Conservation (phyloP, 768 basidiomycete genomes). For the Rubroboletus pulcherrimus region DNA sequence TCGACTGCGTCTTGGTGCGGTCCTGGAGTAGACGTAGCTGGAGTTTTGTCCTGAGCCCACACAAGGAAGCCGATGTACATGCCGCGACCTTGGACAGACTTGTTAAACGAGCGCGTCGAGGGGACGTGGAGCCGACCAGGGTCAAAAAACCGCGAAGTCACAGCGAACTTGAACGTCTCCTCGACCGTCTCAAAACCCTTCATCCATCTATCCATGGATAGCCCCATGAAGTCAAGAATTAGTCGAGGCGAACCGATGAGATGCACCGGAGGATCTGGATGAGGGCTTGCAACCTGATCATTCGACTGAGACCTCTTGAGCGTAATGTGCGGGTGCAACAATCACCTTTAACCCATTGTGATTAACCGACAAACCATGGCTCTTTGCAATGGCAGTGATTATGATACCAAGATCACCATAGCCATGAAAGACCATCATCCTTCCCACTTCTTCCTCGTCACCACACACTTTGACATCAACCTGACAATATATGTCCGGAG, state of each 20-base stretch:
- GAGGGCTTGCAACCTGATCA: slow-evolving; percentile 26
- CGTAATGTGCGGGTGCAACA: neutral
- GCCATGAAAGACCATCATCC: slow-evolving; percentile 52
- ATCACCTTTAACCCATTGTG: slow-evolving; percentile 57
- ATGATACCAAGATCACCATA: slow-evolving; percentile 77
- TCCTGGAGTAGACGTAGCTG: slow-evolving; percentile 10
- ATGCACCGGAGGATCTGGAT: slow-evolving; percentile 37
- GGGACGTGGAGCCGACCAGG: slow-evolving; percentile 34
- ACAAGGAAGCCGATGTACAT: slow-evolving; percentile 60
- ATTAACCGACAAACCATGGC: slow-evolving; percentile 48
- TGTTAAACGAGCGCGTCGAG: slow-evolving; percentile 34
- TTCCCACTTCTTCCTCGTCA: slow-evolving; percentile 46
- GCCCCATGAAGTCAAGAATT: slow-evolving; percentile 54
- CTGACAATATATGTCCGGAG: slow-evolving; percentile 36
- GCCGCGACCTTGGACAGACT: slow-evolving; percentile 44
- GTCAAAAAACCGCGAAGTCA: slow-evolving; percentile 51
- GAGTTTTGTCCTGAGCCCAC: slow-evolving; percentile 38
- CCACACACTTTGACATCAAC: slow-evolving; percentile 63
- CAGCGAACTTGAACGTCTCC: slow-evolving; percentile 58
- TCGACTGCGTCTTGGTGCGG: slow-evolving; percentile 27
- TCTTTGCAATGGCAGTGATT: slow-evolving; percentile 51
- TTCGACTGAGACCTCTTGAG: slow-evolving; percentile 18
- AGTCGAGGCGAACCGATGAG: slow-evolving; percentile 47
- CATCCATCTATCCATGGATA: slow-evolving; percentile 49
- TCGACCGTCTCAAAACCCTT: slow-evolving; percentile 52